Percentiles rank a stretch among this genome's conserved stretches.
These are phyloP conservation scores for Hypoxylon intermedium DNA, from an alignment of 495 filamentous ascomycete species.

Conservation along the genomic window DNA sequence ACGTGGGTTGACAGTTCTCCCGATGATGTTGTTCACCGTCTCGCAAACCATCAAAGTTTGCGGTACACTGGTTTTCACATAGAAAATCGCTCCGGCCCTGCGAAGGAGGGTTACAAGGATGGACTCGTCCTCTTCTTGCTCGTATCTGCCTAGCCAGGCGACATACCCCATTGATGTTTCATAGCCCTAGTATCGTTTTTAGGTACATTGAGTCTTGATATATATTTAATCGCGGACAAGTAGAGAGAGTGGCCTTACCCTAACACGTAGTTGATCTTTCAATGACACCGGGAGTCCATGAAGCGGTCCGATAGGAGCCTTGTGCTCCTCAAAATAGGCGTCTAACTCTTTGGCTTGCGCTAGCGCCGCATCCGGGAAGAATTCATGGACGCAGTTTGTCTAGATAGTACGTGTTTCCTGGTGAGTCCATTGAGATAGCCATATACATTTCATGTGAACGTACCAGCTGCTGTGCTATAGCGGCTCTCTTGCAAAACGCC, in stretches of 20 bases:
- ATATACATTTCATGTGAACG: no score
- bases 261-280: conserved; percentile 71
- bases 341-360: conserved; percentile 41
- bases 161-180: conserved; percentile 59
- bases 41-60: conserved; percentile 86
- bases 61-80: conserved; percentile 87
- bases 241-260: no score
- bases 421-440: no score
- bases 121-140: conserved; percentile 35
- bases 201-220: no score
- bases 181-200: no score
- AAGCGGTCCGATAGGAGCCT: conserved; percentile 67
- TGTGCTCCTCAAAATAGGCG: conserved; percentile 61
- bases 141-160: conserved; percentile 41
- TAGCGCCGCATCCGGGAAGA: conserved; percentile 43
- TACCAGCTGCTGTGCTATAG: conserved; percentile 44
- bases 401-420: no score
- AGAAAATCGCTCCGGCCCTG: conserved; percentile 83
- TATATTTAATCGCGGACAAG: no score
- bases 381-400: no score
- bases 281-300: conserved; percentile 85
- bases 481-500: conserved; percentile 49
- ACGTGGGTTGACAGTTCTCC: conserved; percentile 77
- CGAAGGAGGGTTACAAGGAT: conserved; percentile 63
- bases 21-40: conserved; percentile 81